phyloP scores from a whole-genome alignment of 768 basidiomycete genomes.

The Daedaleopsis sinensis region DNA sequence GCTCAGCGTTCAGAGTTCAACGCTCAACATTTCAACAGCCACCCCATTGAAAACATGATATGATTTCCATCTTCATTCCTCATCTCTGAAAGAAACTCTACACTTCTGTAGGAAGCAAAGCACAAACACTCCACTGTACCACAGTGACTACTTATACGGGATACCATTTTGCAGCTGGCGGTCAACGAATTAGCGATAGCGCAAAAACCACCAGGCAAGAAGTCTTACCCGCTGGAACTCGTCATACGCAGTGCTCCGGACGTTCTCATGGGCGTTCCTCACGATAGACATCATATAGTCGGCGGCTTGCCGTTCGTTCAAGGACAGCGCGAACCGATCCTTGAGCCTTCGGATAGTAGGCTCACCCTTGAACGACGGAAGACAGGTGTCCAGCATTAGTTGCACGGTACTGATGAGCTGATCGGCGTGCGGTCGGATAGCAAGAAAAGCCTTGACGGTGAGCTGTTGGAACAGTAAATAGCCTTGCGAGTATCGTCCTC shows the following conservation, averaged over 20 bases:
- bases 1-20: too few relatives aligned
- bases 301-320: slow-evolving; percentile 90
- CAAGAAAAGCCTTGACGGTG: slow-evolving; percentile 94
- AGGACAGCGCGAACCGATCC: slow-evolving; percentile 81
- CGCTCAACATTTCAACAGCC: too few relatives aligned
- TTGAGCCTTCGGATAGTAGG: slow-evolving; percentile 83
- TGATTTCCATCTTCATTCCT: too few relatives aligned
- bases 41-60: too few relatives aligned
- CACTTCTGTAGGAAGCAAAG: too few relatives aligned
- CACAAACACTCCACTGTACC: neutral
- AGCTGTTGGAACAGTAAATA: slow-evolving; percentile 94
- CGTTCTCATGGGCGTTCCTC: slow-evolving; percentile 93
- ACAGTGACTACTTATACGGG: slow-evolving; percentile 37
- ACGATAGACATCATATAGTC: slow-evolving; percentile 91
- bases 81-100: too few relatives aligned
- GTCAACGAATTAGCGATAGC: slow-evolving; percentile 4
- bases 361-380: slow-evolving; percentile 98
- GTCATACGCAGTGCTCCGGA: slow-evolving; percentile 91
- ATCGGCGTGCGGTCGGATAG: slow-evolving; percentile 91
- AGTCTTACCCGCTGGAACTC: slow-evolving; percentile 86
- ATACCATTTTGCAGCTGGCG: slow-evolving; percentile 52
- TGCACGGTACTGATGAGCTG: slow-evolving; percentile 87
- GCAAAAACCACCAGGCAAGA: slow-evolving; percentile 4
- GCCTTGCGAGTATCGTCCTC: slow-evolving; percentile 91
- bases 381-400: slow-evolving; percentile 92